Evolutionary conservation across 176 grass and related monocot species (phyloP).

Genomic region (Lolium rigidum): DNA sequence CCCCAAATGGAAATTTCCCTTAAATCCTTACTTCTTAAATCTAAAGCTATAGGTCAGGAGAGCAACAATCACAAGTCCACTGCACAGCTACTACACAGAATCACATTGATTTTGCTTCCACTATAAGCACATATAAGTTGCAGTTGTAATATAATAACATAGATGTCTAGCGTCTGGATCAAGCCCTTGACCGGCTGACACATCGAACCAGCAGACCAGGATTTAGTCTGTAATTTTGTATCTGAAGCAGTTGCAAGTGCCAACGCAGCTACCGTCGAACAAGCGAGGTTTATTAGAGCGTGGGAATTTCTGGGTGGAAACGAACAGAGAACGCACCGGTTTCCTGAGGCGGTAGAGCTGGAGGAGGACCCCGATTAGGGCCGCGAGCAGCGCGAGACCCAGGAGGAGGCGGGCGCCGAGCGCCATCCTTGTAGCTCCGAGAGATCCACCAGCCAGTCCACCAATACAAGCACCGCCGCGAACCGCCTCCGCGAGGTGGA

Average conservation of each 20-base stretch:
- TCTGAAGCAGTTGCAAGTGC: neutral
- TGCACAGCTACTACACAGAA: conserved; percentile 6
- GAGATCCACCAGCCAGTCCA: conserved; percentile 30
- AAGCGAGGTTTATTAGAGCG: too few species aligned
- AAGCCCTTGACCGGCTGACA: conserved; percentile 5
- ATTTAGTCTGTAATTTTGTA: neutral
- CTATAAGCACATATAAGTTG: conserved; percentile 1
- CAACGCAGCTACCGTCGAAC: too few species aligned
- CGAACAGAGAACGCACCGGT: conserved; percentile 48
- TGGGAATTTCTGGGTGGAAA: too few species aligned
- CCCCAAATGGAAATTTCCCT: neutral
- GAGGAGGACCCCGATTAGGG: conserved; percentile 49
- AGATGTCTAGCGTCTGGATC: neutral
- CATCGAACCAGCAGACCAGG: neutral
- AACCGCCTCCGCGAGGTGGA: neutral
- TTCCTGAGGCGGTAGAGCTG: conserved; percentile 63
- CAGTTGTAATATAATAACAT: neutral
- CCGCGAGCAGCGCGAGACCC: conserved; percentile 46
- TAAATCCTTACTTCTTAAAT: conserved; percentile 21
- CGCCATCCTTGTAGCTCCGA: conserved; percentile 2
- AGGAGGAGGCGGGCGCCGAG: conserved; percentile 53
- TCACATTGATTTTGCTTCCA: neutral
- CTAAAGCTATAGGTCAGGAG: neutral
- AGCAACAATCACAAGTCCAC: neutral
- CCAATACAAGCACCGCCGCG: neutral